Evolutionary conservation across 148 eudicot species (phyloP).

Genomic region (Silene conica): DNA sequence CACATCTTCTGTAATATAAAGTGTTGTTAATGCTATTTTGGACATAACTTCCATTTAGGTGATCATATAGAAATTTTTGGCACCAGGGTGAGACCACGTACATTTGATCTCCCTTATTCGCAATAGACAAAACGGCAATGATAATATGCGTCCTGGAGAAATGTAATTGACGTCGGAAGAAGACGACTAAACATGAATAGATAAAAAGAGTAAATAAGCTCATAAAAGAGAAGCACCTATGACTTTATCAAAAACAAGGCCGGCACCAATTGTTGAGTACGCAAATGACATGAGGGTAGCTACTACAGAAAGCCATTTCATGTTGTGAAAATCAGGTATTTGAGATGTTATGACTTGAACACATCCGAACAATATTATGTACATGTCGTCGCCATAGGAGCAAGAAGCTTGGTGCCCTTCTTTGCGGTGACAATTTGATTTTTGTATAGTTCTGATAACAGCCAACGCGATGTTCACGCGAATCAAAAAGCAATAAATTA

Average conservation of each 20-base stretch:
- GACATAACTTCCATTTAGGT: too few relatives aligned
- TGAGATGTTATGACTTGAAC: slow-evolving; percentile 50
- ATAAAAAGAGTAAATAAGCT: not conserved
- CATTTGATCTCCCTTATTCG: too few relatives aligned
- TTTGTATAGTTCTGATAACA: slow-evolving; percentile 45
- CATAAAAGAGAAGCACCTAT: slow-evolving; percentile 33
- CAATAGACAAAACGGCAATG: too few relatives aligned
- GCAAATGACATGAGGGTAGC: slow-evolving; percentile 68
- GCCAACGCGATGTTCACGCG: not conserved
- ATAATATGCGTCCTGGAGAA: too few relatives aligned
- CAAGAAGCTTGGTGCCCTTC: slow-evolving; percentile 55
- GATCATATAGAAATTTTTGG: too few relatives aligned
- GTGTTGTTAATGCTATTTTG: too few relatives aligned
- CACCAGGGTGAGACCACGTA: too few relatives aligned
- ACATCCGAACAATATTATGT: slow-evolving; percentile 54
- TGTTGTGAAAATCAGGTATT: slow-evolving; percentile 66
- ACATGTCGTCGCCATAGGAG: slow-evolving; percentile 29
- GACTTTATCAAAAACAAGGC: slow-evolving; percentile 54
- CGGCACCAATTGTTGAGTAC: slow-evolving; percentile 52
- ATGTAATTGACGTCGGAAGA: too few relatives aligned
- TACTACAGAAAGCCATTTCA: slow-evolving; percentile 59
- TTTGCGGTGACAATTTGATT: slow-evolving; percentile 62
- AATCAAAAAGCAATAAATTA: not conserved
- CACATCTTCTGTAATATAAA: too few relatives aligned
- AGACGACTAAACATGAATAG: not conserved